A percentile compares a stretch with the other conserved stretches of the same genome.
phyloP scores from a whole-genome alignment of 2,329 filamentous ascomycete species.

The Chaetomiaceae sp. region DNA sequence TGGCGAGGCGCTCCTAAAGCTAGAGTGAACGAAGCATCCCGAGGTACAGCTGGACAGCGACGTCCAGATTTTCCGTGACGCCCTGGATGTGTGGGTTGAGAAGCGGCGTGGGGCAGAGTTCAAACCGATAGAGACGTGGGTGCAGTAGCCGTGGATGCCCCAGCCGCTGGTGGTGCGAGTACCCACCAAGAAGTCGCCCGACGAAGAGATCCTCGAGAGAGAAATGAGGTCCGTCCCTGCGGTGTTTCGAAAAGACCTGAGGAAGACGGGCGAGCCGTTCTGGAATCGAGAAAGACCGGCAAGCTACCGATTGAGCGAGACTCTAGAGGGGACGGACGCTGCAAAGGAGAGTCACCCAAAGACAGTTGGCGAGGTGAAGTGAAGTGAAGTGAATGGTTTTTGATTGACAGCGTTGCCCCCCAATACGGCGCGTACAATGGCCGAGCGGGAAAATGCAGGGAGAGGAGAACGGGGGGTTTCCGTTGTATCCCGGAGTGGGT shows the following conservation, averaged over 20 bases:
- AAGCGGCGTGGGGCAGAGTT: not conserved
- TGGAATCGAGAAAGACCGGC: constrained; percentile 2
- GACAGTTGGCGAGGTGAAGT: no score
- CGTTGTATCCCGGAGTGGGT: no score
- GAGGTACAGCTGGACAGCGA: constrained; percentile 9
- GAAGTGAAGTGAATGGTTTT: no score
- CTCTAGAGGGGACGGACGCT: no score
- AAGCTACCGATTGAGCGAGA: no score
- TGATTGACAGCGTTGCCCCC: no score
- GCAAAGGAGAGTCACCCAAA: no score
- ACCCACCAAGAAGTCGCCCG: not conserved
- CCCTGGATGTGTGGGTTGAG: not conserved
- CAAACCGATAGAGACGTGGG: not conserved
- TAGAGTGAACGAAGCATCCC: constrained; percentile 10
- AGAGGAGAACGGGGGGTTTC: no score
- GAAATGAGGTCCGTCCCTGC: not conserved
- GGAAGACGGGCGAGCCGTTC: not conserved
- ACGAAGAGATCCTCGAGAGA: not conserved
- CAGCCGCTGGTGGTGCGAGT: not conserved
- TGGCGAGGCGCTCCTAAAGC: not conserved
- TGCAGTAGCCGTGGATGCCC: not conserved
- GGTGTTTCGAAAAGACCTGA: not conserved
- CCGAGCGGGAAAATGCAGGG: no score
- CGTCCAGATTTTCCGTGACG: not conserved
- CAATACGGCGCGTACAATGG: no score